phyloP scores from a whole-genome alignment of 805 yeast genomes.

The Lipomyces kockii region DNA sequence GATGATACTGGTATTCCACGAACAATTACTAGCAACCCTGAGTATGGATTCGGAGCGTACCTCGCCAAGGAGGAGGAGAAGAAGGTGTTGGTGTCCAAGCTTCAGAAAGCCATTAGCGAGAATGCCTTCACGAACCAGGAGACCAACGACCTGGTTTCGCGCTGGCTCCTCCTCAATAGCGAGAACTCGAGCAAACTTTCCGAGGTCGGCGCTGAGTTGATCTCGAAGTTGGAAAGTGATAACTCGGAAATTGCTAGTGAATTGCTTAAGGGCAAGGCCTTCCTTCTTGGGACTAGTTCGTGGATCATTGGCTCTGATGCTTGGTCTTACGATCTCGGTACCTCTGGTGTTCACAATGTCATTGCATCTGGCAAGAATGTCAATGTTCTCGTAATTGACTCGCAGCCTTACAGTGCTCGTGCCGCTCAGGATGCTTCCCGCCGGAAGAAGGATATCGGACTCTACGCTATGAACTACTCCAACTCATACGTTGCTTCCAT shows the following conservation, averaged over 20 bases:
- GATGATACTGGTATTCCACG: constrained; percentile 51
- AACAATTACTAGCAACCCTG: constrained; percentile 59
- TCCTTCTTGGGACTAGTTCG: constrained; percentile 55
- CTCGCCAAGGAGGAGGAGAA: constrained; percentile 61
- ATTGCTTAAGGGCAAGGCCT: constrained; percentile 54
- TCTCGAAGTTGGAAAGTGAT: constrained; percentile 45
- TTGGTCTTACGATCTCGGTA: constrained; percentile 92
- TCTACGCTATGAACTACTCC: constrained; percentile 93
- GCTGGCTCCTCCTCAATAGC: constrained; percentile 63
- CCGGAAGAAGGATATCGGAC: constrained; percentile 89
- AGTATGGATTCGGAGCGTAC: constrained; percentile 82
- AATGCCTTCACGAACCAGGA: constrained; percentile 51
- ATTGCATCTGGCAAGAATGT: constrained; percentile 74
- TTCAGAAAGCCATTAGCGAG: constrained; percentile 48
- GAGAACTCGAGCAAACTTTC: constrained; percentile 23
- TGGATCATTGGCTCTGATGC: constrained; percentile 96
- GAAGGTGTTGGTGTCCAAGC: constrained; percentile 51
- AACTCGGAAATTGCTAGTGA: constrained; percentile 50
- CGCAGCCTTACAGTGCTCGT: constrained; percentile 66
- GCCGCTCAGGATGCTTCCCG: constrained; percentile 39
- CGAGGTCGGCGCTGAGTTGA: constrained; percentile 46
- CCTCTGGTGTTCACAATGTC: constrained; percentile 87
- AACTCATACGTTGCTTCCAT: constrained; percentile 90
- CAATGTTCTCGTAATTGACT: constrained; percentile 85
- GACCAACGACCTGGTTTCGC: constrained; percentile 61